A percentile compares a stretch with the other conserved stretches of the same genome.
Evolutionary conservation across 1,284 basidiomycete genomes (phyloP).

Genomic region (Moesziomyces sp.): DNA sequence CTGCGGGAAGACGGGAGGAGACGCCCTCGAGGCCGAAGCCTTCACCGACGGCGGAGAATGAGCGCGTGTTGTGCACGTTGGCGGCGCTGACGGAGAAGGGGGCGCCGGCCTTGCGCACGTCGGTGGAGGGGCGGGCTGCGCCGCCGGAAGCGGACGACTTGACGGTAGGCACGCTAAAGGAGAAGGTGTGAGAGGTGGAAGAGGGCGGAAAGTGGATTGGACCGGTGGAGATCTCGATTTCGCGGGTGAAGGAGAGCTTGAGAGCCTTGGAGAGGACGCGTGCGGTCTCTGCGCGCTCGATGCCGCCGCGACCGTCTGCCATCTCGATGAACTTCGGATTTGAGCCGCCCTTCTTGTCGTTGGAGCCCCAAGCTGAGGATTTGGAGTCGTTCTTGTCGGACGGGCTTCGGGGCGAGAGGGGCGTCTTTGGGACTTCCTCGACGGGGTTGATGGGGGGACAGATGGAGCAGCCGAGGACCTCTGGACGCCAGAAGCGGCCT

Average conservation of each 20-base stretch:
- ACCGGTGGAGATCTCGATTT: slow-evolving; percentile 79
- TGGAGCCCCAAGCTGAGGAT: slow-evolving; percentile 31
- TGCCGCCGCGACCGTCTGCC: slow-evolving; percentile 59
- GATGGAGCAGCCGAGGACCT: slow-evolving; percentile 73
- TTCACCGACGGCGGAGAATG: slow-evolving; percentile 69
- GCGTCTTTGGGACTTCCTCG: slow-evolving; percentile 20
- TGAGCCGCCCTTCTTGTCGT: slow-evolving; percentile 49
- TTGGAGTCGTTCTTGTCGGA: slow-evolving; percentile 38
- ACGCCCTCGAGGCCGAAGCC: slow-evolving; percentile 73
- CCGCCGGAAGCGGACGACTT: slow-evolving; percentile 38
- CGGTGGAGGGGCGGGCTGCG: slow-evolving; percentile 29
- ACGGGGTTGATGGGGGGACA: slow-evolving; percentile 69
- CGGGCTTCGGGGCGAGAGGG: slow-evolving; percentile 16
- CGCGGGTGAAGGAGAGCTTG: slow-evolving; percentile 83
- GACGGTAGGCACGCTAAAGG: slow-evolving; percentile 72
- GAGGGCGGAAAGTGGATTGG: slow-evolving; percentile 68
- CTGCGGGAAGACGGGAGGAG: slow-evolving; percentile 77
- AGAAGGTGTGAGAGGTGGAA: slow-evolving; percentile 90
- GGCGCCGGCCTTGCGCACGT: slow-evolving; percentile 38
- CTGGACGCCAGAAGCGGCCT: slow-evolving; percentile 91
- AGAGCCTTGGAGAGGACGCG: slow-evolving; percentile 60
- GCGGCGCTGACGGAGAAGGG: slow-evolving; percentile 45
- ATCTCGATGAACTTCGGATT: slow-evolving; percentile 65
- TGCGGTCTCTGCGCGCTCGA: slow-evolving; percentile 59
- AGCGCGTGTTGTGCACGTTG: slow-evolving; percentile 52